Percentiles rank a stretch among this genome's conserved stretches.
phyloP scores from a whole-genome alignment of 805 yeast species.

The Barnettozyma populi region DNA sequence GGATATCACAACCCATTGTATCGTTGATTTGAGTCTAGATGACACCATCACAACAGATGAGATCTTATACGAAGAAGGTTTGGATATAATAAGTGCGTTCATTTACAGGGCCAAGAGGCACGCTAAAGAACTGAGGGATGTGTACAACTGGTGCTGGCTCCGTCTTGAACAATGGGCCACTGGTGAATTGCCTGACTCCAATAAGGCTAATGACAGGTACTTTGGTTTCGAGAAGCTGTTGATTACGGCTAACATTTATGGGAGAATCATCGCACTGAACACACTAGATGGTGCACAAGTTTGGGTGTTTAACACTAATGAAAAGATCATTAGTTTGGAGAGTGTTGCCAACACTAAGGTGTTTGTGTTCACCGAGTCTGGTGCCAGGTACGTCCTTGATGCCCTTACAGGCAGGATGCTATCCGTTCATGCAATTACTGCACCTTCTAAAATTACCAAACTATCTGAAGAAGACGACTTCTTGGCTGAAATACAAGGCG shows the following conservation, averaged over 20 bases:
- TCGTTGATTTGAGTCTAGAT: constrained; percentile 25
- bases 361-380: constrained; percentile 18
- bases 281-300: constrained; percentile 32
- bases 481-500: constrained; percentile 14
- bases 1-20: constrained; percentile 30
- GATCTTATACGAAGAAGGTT: constrained; percentile 26
- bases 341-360: constrained; percentile 14
- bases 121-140: constrained; percentile 10
- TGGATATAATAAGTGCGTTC: constrained; percentile 28
- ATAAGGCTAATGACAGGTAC: constrained; percentile 17
- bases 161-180: constrained; percentile 8
- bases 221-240: constrained; percentile 45
- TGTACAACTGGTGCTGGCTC: constrained; percentile 12
- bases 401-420: constrained; percentile 27
- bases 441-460: constrained; percentile 8
- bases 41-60: constrained; percentile 25
- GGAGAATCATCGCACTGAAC: constrained; percentile 40
- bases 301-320: constrained; percentile 34
- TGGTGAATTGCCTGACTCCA: constrained; percentile 9
- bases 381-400: constrained; percentile 18
- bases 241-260: constrained; percentile 35
- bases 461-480: constrained; percentile 18
- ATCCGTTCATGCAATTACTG: constrained; percentile 10
- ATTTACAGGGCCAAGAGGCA: constrained; percentile 29
- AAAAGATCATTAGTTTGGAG: constrained; percentile 21